Percentiles rank a stretch among this genome's conserved stretches.
phyloP scores from a whole-genome alignment of 495 filamentous ascomycete genomes.

The Neurospora sp. region DNA sequence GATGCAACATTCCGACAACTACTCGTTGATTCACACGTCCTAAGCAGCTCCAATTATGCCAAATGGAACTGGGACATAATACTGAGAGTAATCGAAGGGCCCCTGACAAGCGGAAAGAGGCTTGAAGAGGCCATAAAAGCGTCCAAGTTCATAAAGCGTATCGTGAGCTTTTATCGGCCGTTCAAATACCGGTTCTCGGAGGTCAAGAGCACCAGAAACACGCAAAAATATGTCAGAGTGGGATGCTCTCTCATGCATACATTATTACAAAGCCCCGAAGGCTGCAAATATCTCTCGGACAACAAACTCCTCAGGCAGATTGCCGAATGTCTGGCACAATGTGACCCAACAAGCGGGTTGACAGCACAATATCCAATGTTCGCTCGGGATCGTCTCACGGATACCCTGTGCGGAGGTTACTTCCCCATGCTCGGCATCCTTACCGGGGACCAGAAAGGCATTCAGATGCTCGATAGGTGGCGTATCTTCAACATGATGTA shows the following conservation, averaged over 20 bases:
- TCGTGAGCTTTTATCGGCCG: constrained; percentile 89
- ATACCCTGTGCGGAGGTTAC: constrained; percentile 82
- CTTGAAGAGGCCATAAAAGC: constrained; percentile 91
- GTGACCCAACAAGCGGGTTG: constrained; percentile 81
- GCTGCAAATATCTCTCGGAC: constrained; percentile 73
- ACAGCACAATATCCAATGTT: constrained; percentile 85
- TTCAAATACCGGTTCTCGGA: constrained; percentile 95
- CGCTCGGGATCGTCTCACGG: constrained; percentile 66
- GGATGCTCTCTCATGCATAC: constrained; percentile 82
- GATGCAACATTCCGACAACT: constrained; percentile 78
- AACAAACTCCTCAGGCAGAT: constrained; percentile 90
- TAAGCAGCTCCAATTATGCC: constrained; percentile 71
- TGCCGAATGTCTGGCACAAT: constrained; percentile 88
- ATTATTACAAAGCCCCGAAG: constrained; percentile 74
- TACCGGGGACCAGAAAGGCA: constrained; percentile 68
- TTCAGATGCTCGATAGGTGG: constrained; percentile 90
- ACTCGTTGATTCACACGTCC: constrained; percentile 76
- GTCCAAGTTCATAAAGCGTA: constrained; percentile 88
- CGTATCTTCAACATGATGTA: constrained; percentile 99
- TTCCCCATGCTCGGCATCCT: constrained; percentile 85
- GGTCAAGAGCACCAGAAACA: constrained; percentile 74
- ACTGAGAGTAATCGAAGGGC: constrained; percentile 83
- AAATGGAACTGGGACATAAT: constrained; percentile 98
- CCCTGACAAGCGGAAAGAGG: constrained; percentile 80
- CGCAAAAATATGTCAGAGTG: constrained; percentile 85